Percentiles rank a stretch among this genome's conserved stretches.
Conservation (phyloP, 768 basidiomycete genomes). For the Podaxis sp. region DNA sequence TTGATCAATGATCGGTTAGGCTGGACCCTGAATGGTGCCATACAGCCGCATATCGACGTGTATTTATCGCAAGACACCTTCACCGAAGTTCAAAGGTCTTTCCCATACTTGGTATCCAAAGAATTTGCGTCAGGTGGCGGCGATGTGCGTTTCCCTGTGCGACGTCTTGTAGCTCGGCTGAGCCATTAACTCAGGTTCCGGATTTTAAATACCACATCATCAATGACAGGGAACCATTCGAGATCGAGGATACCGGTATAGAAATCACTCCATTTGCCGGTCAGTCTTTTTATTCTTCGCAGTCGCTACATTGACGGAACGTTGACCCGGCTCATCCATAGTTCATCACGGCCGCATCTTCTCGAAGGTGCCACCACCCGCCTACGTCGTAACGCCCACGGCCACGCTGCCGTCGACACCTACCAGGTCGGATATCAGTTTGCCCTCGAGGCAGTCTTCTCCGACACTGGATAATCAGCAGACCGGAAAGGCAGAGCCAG, state of each 20-base stretch:
- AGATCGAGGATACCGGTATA: conserved; percentile 65
- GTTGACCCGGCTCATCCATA: conserved; percentile 22
- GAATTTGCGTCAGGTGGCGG: conserved; percentile 80
- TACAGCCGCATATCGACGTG: conserved; percentile 74
- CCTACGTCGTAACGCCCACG: conserved; percentile 40
- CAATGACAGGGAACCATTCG: conserved; percentile 64
- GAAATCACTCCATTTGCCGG: conserved; percentile 66
- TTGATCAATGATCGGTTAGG: conserved; percentile 36
- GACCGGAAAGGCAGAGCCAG: conserved; percentile 4
- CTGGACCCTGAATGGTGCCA: conserved; percentile 67
- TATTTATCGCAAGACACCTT: conserved; percentile 71
- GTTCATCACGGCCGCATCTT: conserved; percentile 79
- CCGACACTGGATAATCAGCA: conserved; percentile 2
- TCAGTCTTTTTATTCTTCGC: conserved; percentile 26
- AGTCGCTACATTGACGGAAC: neutral
- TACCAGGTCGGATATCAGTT: conserved; percentile 28
- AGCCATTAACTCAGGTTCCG: conserved; percentile 54
- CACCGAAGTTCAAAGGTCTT: conserved; percentile 62
- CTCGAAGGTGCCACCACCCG: conserved; percentile 35
- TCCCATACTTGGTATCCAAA: conserved; percentile 80
- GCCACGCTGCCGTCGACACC: conserved; percentile 38
- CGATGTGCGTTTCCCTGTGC: conserved; percentile 46
- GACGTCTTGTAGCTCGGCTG: neutral
- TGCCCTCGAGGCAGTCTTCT: conserved; percentile 15
- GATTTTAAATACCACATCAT: conserved; percentile 84